phyloP scores from a whole-genome alignment of 2,329 filamentous ascomycete species.

The Aspergillus persii region DNA sequence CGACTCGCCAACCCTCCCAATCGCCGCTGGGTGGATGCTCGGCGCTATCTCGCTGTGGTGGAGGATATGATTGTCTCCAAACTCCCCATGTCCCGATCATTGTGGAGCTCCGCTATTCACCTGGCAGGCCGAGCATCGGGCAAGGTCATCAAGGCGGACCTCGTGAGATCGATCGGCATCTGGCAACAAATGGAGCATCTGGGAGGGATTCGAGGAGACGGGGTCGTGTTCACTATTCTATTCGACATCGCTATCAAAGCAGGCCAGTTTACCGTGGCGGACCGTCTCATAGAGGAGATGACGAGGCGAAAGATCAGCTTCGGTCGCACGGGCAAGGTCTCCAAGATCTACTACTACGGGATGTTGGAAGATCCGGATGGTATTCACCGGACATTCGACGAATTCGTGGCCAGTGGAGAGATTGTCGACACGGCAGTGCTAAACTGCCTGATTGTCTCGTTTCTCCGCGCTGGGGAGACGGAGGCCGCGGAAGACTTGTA shows the following conservation, averaged over 20 bases:
- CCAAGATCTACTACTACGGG: slow-evolving; percentile 80
- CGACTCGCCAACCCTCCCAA: slow-evolving; percentile 59
- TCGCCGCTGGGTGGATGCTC: slow-evolving; percentile 56
- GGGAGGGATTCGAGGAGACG: slow-evolving; percentile 62
- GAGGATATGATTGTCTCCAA: slow-evolving; percentile 77
- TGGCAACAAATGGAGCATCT: slow-evolving; percentile 89
- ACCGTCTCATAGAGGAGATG: slow-evolving; percentile 85
- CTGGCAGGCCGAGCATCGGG: slow-evolving; percentile 72
- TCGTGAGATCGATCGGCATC: slow-evolving; percentile 68
- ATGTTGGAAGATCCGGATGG: slow-evolving; percentile 69
- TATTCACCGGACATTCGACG: slow-evolving; percentile 72
- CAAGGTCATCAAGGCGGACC: slow-evolving; percentile 56
- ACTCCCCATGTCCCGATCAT: slow-evolving; percentile 62
- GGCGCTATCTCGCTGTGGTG: slow-evolving; percentile 75
- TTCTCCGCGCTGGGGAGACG: slow-evolving; percentile 74
- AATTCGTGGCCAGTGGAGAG: slow-evolving; percentile 80
- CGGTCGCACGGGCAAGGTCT: slow-evolving; percentile 78
- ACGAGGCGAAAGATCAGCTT: slow-evolving; percentile 62
- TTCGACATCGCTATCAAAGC: slow-evolving; percentile 86
- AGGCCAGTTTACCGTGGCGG: slow-evolving; percentile 77
- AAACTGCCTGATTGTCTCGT: slow-evolving; percentile 79
- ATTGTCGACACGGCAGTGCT: slow-evolving; percentile 83
- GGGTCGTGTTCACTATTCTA: slow-evolving; percentile 89
- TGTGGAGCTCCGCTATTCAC: slow-evolving; percentile 84
- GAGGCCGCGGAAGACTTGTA: slow-evolving; percentile 78